Base-by-base conservation (phyloP, 208 protist species). In the Porcisia hertigi region DNA sequence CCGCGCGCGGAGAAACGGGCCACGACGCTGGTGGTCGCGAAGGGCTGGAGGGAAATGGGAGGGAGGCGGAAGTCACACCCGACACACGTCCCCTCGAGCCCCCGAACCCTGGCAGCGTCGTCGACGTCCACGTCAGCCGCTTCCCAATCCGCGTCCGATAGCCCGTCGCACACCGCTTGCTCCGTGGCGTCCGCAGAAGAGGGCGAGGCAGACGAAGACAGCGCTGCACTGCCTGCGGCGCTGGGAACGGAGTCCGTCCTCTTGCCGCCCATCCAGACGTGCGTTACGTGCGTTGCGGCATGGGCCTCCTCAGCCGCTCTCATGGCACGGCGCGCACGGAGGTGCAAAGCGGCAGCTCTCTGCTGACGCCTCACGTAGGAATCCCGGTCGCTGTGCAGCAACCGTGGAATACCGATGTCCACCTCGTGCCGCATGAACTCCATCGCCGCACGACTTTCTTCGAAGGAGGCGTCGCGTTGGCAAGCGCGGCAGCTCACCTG, bases 391-490 rank as follows among this genome's bases (percentile, higher is more conserved):
- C 78, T 71, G 7, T 66, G 60, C 20, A 86, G 76, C 23, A 89
- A 69, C 12, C 74, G 69, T 6, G 73, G 70, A 34, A 89, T 76
- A 39, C 77, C 79, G 18, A 62, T 5, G 65, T 89, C 81, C 34
- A 89, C 81, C 76, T 86, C 81, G 62, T 58, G 45, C 6, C 69
- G 73, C 85, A 89, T 89, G 62, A 86, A 83, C 71, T 82, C 69
- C n/a, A 89, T 23, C 12, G 81, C 78, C 0, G 55, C 71, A 3
- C 79, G 59, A 62, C 82, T 89, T 63, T 86, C 85, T 20, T 75
- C 73, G 47, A 80, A 67, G 30, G 82, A 86, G 5, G 85, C 85
- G 36, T 86, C 85, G 11, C 53, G 62, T 49, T 77, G 63, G 34
- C 80, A 89, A 34, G 85, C 79, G 23, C 85, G 77, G 62, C 81